Evolutionary conservation across 768 basidiomycete genomes (phyloP), one percentile per base, ranked within the genome.

Genomic region (Lepiota venenata): DNA sequence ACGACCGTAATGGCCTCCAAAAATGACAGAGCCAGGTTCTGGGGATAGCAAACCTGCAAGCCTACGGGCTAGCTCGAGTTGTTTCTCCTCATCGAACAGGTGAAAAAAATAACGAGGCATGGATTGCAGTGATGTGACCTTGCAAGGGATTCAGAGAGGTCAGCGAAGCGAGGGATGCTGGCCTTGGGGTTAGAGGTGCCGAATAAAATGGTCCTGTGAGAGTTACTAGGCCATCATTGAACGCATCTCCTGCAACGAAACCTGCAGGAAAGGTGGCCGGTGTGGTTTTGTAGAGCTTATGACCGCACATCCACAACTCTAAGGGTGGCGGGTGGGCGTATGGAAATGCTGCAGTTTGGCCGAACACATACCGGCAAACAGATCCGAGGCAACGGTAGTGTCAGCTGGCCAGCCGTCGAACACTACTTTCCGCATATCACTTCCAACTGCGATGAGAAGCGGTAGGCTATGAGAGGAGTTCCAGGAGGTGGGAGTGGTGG

Each of bases 221-320:
- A 3, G 61, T 61, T 22, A 84, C 70, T 47, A 78, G 69, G 3
- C 56, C 52, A 7, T 72, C 64, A 55, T 82, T 72, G 43, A 87
- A 76, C 0, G 66, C 72, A 56, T 88, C 76, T 0, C 85, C 85
- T 11, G 72, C 64, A 18, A 87, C 48, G 61, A 88, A 87, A 0
- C 69, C 64, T 0, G 73, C 79, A 1, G 81, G 79, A 64, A 81
- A 85, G 0, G 74, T 72, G 32, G 74, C 67, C 0, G 76, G 75
- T 0, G 71, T 80, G 3, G 78, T 73, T 48, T 64, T 74, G 67
- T 84, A 88, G 10, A 87, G 70, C 32, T 77, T 69, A 56, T 87
- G 82, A 2, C 85, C 85, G 4, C 77, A 69, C 3, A 79, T 71
- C 84, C 83, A 86, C 56, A 82, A 80, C 8, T 68, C 84, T 84